Evolutionary conservation across 441 rosid genomes (phyloP), one percentile per base, ranked within the genome.

Genomic region (Viola pubescens): DNA sequence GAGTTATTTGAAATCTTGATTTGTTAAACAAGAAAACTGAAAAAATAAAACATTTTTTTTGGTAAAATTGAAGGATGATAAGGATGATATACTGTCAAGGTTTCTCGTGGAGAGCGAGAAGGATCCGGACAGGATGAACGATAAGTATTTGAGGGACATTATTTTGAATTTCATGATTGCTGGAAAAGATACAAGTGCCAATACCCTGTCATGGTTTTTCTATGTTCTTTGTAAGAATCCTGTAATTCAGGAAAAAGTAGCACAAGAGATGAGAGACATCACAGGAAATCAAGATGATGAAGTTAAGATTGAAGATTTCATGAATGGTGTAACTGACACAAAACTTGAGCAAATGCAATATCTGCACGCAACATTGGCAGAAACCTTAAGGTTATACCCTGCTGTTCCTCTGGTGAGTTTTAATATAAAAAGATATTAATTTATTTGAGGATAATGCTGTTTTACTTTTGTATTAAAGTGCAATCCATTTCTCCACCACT

Each of bases 281-380:
- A 77, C 75, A 5, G 67, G 70, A 7, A 37, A 49, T 45, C 13
- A 64, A 26, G 73, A 65, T 14, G 42, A 58, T 12, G 64, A 61
- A 10, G 47, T 57, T 4, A 54, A 60, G 16, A 64, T 76, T 11
- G 73, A 81, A 26, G 77, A 64, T 45, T 91, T 88, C 40, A 62
- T 71, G 16, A 66, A 70, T 12, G 74, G 73, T 43, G 63, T 85
- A 54, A 81, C 73, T 1, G 87, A 88, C 70, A 65, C 67, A 46
- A 68, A 67, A 48, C 88, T 88, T 3, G 83, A 86, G n/a, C 56
- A 59, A 55, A 81, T 85, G 95, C 94, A 82, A 9, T 83, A 86
- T 72, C 96, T 91, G 59, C 96, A 87, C 54, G 95, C 96, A 9
- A 65, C 92, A 6, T 69, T 88, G 70, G 75, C 89, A 6, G 98